Evolutionary conservation across 768 basidiomycete genomes (phyloP).

Genomic region (Lanmaoa rubissima): DNA sequence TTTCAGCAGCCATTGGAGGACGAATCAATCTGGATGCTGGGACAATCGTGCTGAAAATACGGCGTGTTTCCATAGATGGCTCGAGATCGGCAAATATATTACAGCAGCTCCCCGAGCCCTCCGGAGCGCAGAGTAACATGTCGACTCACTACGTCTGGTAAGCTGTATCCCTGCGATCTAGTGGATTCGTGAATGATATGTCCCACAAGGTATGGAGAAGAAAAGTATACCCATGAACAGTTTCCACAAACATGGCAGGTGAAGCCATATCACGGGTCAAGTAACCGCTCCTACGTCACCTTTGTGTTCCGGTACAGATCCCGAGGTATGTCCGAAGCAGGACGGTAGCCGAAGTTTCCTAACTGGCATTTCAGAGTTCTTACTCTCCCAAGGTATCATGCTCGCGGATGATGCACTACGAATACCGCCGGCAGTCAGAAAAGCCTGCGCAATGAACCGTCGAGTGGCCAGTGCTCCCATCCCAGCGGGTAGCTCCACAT

Average conservation of each 20-base stretch:
- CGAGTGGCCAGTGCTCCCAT: constrained; percentile 30
- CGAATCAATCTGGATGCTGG: constrained; percentile 42
- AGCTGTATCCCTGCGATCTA: constrained; percentile 1
- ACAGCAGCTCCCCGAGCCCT: constrained; percentile 36
- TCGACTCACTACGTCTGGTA: constrained; percentile 52
- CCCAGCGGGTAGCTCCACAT: background rate
- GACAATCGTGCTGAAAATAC: constrained; percentile 53
- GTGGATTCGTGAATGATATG: constrained; percentile 2
- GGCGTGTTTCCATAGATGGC: constrained; percentile 28
- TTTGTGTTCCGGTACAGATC: constrained; percentile 68
- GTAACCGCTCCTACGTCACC: constrained; percentile 50
- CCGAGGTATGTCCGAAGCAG: constrained; percentile 37
- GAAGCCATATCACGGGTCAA: constrained; percentile 42
- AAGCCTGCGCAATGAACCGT: constrained; percentile 28
- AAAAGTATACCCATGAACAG: constrained; percentile 39
- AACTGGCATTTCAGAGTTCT: constrained; percentile 40
- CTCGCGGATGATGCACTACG: constrained; percentile 26
- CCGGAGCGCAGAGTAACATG: constrained; percentile 35
- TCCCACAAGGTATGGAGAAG: constrained; percentile 48
- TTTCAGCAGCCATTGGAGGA: constrained; percentile 12
- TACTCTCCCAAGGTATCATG: constrained; percentile 52
- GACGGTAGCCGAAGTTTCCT: background rate
- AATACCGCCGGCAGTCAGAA: constrained; percentile 6
- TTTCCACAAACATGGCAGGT: constrained; percentile 54
- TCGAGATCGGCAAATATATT: constrained; percentile 43